These are phyloP conservation scores for Parasitella parasitica DNA, from an alignment of 371 early-diverging fungal genomes.

Conservation along the genomic window DNA sequence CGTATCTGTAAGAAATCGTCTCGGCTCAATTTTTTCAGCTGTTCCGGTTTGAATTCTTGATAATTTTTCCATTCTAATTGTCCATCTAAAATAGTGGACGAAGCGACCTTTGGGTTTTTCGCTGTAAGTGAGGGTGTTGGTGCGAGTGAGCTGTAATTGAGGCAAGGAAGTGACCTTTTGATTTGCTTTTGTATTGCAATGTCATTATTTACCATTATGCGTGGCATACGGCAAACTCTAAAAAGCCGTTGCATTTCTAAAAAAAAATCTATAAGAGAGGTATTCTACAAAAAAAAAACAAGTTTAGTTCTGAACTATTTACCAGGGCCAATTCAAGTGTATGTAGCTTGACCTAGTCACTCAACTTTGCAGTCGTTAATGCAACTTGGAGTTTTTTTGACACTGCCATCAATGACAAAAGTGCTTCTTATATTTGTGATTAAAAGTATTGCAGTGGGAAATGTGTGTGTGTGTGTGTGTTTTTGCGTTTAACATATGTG, in stretches of 20 bases:
- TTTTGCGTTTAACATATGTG: background rate
- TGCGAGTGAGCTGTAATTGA: background rate
- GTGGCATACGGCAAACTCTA: background rate
- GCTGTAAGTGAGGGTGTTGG: background rate
- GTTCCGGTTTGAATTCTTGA: background rate
- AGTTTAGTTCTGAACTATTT: background rate
- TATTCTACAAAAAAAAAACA: too few species aligned
- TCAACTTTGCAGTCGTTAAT: too few species aligned
- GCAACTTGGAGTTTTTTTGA: too few species aligned
- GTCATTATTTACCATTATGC: background rate
- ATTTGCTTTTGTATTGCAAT: background rate
- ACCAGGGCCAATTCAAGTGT: background rate
- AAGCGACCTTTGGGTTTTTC: background rate
- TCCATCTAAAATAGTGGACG: background rate
- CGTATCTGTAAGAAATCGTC: conserved; percentile 38
- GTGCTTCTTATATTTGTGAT: too few species aligned
- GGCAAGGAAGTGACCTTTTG: background rate
- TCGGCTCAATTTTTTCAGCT: conserved; percentile 4
- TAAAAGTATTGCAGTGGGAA: background rate
- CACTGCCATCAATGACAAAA: background rate
- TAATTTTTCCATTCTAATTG: background rate
- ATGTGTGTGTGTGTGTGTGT: background rate
- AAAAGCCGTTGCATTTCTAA: background rate
- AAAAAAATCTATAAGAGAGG: background rate
- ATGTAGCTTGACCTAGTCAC: background rate